Evolutionary conservation across 225 moss, liverwort and hornwort species (phyloP), one percentile per base, ranked within the genome.

Genomic region (Sphagnum contortum): DNA sequence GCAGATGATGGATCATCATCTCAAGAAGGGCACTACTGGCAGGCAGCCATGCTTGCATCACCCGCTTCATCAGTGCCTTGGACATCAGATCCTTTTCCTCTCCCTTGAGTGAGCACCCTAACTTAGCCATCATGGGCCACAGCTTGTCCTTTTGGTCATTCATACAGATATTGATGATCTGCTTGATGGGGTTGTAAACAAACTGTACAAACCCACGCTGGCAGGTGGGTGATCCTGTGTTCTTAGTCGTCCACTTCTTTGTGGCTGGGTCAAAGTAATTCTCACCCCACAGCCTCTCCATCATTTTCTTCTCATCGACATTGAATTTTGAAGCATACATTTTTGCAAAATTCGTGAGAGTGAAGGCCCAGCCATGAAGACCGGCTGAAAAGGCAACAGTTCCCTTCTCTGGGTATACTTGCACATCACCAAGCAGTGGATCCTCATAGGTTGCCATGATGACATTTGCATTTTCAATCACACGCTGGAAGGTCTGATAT

Each of bases 251-350:
- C 94, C 94, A 94, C 66, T 91, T 94, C 74, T 77, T 86, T 3
- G 94, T 91, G 3, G 78, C 72, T 0, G 91, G 83, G 61, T 94
- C 91, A 11, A 94, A 94, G 10, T 9, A 94, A 72, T 94, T 94
- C 83, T 94, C 94, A 2, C 94, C 94, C 94, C 94, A 94, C 4
- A 94, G 71, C 75, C 91, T 82, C 66, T 91, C 94, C 94, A 94
- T 91, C 91, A 94, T 94, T 74, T 87, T 94, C 77, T 89, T 91
- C 83, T 83, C 86, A 29, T 77, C 86, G 72, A 82, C 79, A 48
- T 79, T 78, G 48, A 86, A 86, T 74, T 69, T 83, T 3, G 73
- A 75, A 0, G 81, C 81, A 68, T 83, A 86, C 86, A 86, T 86
- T 77, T 86, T 86, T 1, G 81, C 82, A 51, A 86, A 86, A 70